These are phyloP conservation scores for Ophiostoma novo-ulmi DNA, from an alignment of 2,329 filamentous ascomycete species.

Conservation along the genomic window DNA sequence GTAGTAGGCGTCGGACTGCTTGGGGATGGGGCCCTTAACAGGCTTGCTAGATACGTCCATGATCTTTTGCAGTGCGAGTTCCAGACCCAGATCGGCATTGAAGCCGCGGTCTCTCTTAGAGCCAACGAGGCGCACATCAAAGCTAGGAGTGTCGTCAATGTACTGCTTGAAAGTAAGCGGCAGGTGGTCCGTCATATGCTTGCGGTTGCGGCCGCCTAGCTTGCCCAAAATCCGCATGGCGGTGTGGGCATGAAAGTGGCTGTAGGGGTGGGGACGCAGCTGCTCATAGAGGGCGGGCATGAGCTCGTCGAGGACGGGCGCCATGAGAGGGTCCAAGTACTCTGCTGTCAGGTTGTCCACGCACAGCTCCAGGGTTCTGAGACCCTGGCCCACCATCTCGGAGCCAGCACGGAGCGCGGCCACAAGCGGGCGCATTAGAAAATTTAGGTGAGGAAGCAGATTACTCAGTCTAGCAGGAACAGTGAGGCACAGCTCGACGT, in stretches of 20 bases:
- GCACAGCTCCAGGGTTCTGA: slow-evolving; percentile 90
- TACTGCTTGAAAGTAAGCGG: slow-evolving; percentile 78
- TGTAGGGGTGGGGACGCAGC: slow-evolving; percentile 87
- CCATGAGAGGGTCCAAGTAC: slow-evolving; percentile 98
- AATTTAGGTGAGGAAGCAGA: slow-evolving; percentile 87
- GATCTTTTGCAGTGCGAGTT: slow-evolving; percentile 81
- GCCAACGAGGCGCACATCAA: slow-evolving; percentile 83
- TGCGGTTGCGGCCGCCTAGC: slow-evolving; percentile 87
- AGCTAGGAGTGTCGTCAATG: slow-evolving; percentile 80
- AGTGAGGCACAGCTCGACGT: slow-evolving; percentile 93
- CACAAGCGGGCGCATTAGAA: slow-evolving; percentile 95
- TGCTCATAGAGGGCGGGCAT: slow-evolving; percentile 98
- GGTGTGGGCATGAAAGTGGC: slow-evolving; percentile 94
- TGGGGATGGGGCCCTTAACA: slow-evolving; percentile 42
- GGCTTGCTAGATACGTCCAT: slow-evolving; percentile 67
- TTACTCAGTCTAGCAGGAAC: slow-evolving; percentile 93
- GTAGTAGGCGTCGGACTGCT: slow-evolving; percentile 73
- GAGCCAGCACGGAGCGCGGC: slow-evolving; percentile 86
- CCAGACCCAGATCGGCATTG: slow-evolving; percentile 77
- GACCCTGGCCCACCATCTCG: slow-evolving; percentile 88
- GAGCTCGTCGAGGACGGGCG: slow-evolving; percentile 94
- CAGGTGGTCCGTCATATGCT: slow-evolving; percentile 86
- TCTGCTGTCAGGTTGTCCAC: slow-evolving; percentile 98
- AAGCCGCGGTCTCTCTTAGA: slow-evolving; percentile 86
- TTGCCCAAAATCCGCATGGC: slow-evolving; percentile 97